Percentiles rank a stretch among this genome's conserved stretches.
phyloP scores from a whole-genome alignment of 495 filamentous ascomycete genomes.

The Sporormia fimetaria region DNA sequence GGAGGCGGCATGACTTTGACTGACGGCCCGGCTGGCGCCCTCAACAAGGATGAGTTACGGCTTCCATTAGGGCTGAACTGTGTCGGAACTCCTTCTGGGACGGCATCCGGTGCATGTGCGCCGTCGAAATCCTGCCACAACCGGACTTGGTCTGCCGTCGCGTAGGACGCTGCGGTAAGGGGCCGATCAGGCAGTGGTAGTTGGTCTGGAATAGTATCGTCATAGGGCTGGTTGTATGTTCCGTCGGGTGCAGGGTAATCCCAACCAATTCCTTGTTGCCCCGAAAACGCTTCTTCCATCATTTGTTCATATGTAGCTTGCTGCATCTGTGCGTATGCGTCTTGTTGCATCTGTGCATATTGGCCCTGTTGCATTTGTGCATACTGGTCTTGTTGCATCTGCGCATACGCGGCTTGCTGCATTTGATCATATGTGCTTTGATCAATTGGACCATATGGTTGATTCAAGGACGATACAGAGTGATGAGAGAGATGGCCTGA shows the following conservation, averaged over 20 bases:
- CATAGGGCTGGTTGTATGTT: not conserved
- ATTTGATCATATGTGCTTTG: constrained; percentile 23
- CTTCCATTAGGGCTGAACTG: constrained; percentile 10
- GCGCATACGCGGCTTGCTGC: constrained; percentile 3
- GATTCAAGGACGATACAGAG: constrained; percentile 25
- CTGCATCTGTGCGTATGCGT: too few relatives aligned
- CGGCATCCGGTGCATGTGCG: constrained; percentile 55
- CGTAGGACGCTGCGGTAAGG: constrained; percentile 46
- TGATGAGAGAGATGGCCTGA: constrained; percentile 28
- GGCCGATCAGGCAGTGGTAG: constrained; percentile 32
- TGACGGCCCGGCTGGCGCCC: constrained; percentile 38
- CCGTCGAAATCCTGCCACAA: constrained; percentile 92
- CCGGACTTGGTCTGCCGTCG: constrained; percentile 56
- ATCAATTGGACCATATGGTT: constrained; percentile 24
- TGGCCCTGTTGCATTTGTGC: not conserved
- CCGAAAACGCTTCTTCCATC: too few relatives aligned
- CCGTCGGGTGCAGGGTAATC: too few relatives aligned
- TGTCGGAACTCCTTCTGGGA: constrained; percentile 31
- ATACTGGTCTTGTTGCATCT: not conserved
- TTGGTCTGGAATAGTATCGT: not conserved
- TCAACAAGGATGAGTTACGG: constrained; percentile 32
- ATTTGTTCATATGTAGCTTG: too few relatives aligned
- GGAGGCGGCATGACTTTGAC: constrained; percentile 37
- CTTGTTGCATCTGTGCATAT: too few relatives aligned
- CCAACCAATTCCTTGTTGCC: too few relatives aligned